Percentiles rank a stretch among this genome's conserved stretches.
phyloP scores from a whole-genome alignment of 2,329 filamentous ascomycete genomes.

The Penicillium sp. region DNA sequence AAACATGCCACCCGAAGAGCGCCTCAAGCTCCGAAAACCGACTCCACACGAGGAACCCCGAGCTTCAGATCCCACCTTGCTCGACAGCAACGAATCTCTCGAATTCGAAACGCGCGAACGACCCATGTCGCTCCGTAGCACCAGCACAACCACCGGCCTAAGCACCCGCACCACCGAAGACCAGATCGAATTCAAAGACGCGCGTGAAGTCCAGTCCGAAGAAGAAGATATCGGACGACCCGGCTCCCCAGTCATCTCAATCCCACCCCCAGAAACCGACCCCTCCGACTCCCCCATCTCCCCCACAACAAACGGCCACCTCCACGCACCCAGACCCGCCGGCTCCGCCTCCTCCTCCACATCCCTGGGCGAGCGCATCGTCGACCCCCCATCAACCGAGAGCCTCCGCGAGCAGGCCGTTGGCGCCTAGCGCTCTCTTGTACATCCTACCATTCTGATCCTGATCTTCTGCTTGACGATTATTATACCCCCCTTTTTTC shows the following conservation, averaged over 20 bases:
- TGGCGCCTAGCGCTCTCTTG: constrained; percentile 20
- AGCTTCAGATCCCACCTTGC: constrained; percentile 33
- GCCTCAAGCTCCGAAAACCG: constrained; percentile 63
- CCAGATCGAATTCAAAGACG: constrained; percentile 24
- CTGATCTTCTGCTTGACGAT: constrained; percentile 15
- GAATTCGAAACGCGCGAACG: constrained; percentile 44
- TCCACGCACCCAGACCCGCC: constrained; percentile 13
- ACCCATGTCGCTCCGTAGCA: constrained; percentile 64
- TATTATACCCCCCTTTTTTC: constrained; percentile 17
- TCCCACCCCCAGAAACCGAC: constrained; percentile 1
- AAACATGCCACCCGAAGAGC: constrained; percentile 72
- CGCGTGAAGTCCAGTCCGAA: constrained; percentile 18
- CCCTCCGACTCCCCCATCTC: not conserved
- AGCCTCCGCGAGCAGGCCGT: constrained; percentile 25
- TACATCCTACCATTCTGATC: constrained; percentile 22
- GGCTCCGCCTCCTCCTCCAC: constrained; percentile 17
- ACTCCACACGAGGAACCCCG: constrained; percentile 42
- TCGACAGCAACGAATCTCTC: constrained; percentile 31
- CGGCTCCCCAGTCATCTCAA: not conserved
- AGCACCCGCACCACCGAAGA: constrained; percentile 45
- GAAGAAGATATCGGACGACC: constrained; percentile 10
- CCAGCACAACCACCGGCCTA: constrained; percentile 66
- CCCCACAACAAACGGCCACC: constrained; percentile 16
- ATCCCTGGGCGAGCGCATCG: constrained; percentile 19
- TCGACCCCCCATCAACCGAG: constrained; percentile 22